Conservation (phyloP, 78 protist genomes). For the Chrysochromulina tobinii region DNA sequence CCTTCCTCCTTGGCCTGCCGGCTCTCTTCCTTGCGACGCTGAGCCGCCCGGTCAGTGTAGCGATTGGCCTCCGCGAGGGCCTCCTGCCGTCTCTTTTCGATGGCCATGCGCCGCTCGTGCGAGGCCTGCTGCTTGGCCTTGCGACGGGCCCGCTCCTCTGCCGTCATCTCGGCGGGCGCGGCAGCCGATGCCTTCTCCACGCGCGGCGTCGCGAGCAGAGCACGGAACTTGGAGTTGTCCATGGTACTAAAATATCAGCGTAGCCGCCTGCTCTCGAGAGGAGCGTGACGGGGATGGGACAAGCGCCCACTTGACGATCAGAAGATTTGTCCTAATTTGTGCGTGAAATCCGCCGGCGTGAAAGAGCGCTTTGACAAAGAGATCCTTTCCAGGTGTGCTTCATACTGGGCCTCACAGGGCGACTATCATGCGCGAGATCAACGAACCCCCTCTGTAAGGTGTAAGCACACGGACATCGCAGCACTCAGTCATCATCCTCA, state of each 20-base stretch:
- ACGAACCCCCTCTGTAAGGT: too few species aligned
- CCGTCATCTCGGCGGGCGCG: background rate
- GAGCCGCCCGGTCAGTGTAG: conserved; percentile 50
- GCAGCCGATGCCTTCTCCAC: background rate
- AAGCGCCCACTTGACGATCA: too few species aligned
- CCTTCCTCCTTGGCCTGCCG: background rate
- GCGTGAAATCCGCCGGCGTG: too few species aligned
- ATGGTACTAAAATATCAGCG: background rate
- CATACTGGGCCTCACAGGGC: too few species aligned
- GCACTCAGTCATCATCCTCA: too few species aligned
- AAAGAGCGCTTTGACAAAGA: too few species aligned
- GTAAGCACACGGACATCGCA: too few species aligned
- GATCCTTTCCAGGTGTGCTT: too few species aligned
- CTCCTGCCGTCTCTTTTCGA: conserved; percentile 16
- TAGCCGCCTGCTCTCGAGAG: too few species aligned
- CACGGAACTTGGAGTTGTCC: background rate
- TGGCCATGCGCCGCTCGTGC: background rate
- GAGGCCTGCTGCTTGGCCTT: conserved; percentile 23
- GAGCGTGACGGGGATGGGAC: too few species aligned
- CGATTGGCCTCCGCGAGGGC: background rate
- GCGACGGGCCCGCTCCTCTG: background rate
- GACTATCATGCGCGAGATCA: too few species aligned
- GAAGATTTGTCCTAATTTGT: too few species aligned
- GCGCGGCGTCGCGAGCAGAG: background rate
- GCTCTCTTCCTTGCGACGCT: conserved; percentile 30